A percentile compares a stretch with the other conserved stretches of the same genome.
Conservation (phyloP, 148 eudicot genomes). For the Vaccinium vitisidaea region DNA sequence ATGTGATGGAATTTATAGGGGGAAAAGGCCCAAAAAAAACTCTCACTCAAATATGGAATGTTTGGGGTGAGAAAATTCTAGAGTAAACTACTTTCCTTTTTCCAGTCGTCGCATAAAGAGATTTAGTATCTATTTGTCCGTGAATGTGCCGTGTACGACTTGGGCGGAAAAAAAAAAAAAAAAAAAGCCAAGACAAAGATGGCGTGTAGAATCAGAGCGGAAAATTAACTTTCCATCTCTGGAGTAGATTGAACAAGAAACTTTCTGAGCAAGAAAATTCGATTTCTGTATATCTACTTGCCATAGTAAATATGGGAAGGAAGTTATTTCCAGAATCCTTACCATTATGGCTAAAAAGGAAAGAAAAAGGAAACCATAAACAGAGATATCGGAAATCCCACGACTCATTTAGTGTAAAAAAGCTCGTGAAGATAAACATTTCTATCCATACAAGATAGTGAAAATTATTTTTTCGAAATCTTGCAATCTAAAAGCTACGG, state of each 20-base stretch:
- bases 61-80: not conserved
- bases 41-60: not conserved
- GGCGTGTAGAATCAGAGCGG: not conserved
- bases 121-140: not conserved
- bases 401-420: not conserved
- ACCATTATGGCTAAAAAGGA: not conserved
- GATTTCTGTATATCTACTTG: not conserved
- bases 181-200: not conserved
- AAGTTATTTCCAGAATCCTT: not conserved
- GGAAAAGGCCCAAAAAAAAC: not conserved
- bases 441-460: not conserved
- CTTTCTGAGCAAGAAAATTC: not conserved
- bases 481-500: not conserved
- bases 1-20: not conserved
- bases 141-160: not conserved
- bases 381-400: not conserved
- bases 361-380: not conserved
- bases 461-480: not conserved
- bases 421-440: not conserved
- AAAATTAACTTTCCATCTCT: not conserved
- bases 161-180: too few relatives aligned
- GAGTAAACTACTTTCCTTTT: not conserved
- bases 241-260: not conserved
- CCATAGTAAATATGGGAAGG: not conserved
- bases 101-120: not conserved